Evolutionary conservation across 768 basidiomycete genomes (phyloP), one percentile per base, ranked within the genome.

Genomic region (Tricholomella constricta): DNA sequence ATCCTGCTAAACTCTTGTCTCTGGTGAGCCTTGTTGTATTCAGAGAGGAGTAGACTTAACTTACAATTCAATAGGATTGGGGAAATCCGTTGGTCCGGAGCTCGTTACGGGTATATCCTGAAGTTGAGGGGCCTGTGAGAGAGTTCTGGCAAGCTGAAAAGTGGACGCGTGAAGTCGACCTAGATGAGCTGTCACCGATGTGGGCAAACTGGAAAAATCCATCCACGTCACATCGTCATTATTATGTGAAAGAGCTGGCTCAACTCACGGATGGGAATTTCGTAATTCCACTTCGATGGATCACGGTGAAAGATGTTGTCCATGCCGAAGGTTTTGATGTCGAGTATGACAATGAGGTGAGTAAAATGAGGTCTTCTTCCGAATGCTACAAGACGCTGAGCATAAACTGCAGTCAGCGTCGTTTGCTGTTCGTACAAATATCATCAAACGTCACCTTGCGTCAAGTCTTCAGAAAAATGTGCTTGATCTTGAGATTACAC

Each of bases 51-150:
- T n/a, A n/a, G n/a, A n/a, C n/a, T n/a, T n/a, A n/a, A n/a, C n/a
- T n/a, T n/a, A n/a, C n/a, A n/a, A n/a, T n/a, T n/a, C n/a, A n/a
- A 34, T 53, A 68, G 69, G 68, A 69, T 37, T 66, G 56, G 51
- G 61, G 51, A 49, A 70, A 69, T 54, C 69, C 69, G 1, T 22
- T 57, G 6, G 64, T 68, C 4, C 54, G 56, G 5, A 29, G 45
- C 3, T 34, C 54, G 12, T 55, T 70, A 0, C 52, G 59, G 6
- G 23, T 66, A 8, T 71, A 71, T 56, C 67, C 67, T 11, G 66
- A 69, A 37, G 52, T 65, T 8, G 26, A 47, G 2, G 37, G 42
- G 14, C 38, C 45, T 3, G 45, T 65, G 2, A 57, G 55, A 9
- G 66, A 71, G 51, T 19, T 31, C 6, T 70, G 65, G 65, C 69